Evolutionary conservation across 768 basidiomycete species (phyloP).

Genomic region (Gymnopilus junonius): DNA sequence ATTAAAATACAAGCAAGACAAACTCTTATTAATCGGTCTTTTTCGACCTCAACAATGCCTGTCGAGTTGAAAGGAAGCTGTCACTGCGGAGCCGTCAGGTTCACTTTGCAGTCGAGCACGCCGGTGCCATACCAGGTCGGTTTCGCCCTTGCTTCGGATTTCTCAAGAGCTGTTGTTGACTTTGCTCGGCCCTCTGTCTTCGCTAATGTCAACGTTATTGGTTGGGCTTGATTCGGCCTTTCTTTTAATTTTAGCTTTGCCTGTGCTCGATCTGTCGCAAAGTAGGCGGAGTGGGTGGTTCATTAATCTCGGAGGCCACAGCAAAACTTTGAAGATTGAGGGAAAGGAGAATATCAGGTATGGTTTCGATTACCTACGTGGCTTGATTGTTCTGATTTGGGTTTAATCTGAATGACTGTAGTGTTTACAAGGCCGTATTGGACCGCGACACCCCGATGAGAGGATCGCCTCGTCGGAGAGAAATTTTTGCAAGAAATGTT

Average conservation of each 20-base stretch:
- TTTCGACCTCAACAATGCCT: conserved; percentile 46
- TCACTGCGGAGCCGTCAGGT: conserved; percentile 56
- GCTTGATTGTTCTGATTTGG: background rate
- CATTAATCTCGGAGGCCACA: conserved; percentile 65
- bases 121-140: conserved; percentile 67
- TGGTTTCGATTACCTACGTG: no score
- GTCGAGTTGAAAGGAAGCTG: conserved; percentile 58
- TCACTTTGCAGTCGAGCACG: conserved; percentile 55
- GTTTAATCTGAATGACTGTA: conserved; percentile 20
- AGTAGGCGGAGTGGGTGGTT: conserved; percentile 66
- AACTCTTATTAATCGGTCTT: background rate
- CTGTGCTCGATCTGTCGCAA: conserved; percentile 75
- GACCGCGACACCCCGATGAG: conserved; percentile 58
- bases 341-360: conserved; percentile 62
- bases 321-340: conserved; percentile 53
- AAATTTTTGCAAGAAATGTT: conserved; percentile 67
- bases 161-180: background rate
- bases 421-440: conserved; percentile 66
- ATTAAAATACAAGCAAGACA: background rate
- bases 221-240: background rate
- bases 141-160: background rate
- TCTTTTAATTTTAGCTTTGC: conserved; percentile 47
- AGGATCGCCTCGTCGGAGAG: conserved; percentile 56
- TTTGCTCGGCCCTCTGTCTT: background rate
- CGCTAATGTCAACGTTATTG: background rate